Evolutionary conservation across 345 rosid species (phyloP).

Genomic region (Pugionium cornutum): DNA sequence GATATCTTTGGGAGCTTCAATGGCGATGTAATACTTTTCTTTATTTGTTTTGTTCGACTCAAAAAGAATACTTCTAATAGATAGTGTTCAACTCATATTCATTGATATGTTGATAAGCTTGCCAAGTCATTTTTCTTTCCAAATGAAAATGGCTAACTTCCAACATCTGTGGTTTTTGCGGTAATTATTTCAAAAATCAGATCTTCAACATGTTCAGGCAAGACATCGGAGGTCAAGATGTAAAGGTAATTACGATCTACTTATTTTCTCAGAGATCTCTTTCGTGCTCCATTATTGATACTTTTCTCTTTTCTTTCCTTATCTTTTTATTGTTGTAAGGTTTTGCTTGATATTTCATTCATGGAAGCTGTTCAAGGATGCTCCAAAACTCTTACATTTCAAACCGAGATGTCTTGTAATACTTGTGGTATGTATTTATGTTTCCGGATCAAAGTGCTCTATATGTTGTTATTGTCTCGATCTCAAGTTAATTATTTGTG

Average conservation of each 20-base stretch:
- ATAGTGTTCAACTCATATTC: slow-evolving; percentile 3
- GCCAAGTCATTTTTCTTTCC: not conserved
- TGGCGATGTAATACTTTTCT: slow-evolving; percentile 51
- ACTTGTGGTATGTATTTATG: slow-evolving; percentile 71
- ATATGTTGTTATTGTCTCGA: not conserved
- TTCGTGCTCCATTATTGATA: slow-evolving; percentile 25
- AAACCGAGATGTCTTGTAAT: slow-evolving; percentile 82
- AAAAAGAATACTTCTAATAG: not conserved
- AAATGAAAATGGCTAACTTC: slow-evolving; percentile 6
- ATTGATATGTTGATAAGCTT: not conserved
- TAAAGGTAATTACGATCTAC: slow-evolving; percentile 57
- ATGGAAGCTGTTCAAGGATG: slow-evolving; percentile 99
- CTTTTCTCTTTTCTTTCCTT: slow-evolving; percentile 13
- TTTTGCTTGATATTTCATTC: slow-evolving; percentile 82
- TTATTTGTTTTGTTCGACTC: slow-evolving; percentile 10
- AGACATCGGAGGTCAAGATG: slow-evolving; percentile 82
- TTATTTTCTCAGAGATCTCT: slow-evolving; percentile 18
- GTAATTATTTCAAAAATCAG: slow-evolving; percentile 23
- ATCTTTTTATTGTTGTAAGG: slow-evolving; percentile 48
- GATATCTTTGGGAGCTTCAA: slow-evolving; percentile 43
- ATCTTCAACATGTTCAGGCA: slow-evolving; percentile 52
- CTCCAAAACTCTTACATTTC: slow-evolving; percentile 74
- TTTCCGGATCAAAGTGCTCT: not conserved
- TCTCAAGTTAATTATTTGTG: not conserved
- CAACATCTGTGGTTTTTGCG: slow-evolving; percentile 1